These are phyloP conservation scores for Nepenthes alata DNA, from an alignment of 179 eudicot species.

Conservation along the genomic window DNA sequence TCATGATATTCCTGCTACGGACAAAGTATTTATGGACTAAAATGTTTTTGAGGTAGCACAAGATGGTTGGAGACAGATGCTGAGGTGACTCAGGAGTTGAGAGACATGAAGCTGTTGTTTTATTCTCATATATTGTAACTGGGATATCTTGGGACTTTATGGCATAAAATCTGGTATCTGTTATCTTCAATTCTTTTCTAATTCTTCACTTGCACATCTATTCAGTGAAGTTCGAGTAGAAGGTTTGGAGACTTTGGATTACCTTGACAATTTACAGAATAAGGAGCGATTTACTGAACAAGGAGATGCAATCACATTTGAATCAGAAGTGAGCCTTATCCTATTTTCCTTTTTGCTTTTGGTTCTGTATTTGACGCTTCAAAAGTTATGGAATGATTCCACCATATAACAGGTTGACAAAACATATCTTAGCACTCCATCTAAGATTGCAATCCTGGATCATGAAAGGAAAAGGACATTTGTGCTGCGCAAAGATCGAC, in stretches of 20 bases:
- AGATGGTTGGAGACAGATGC: no score
- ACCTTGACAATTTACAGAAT: constrained; percentile 72
- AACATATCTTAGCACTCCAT: constrained; percentile 82
- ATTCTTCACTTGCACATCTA: not conserved
- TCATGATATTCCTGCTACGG: no score
- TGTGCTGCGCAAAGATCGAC: constrained; percentile 89
- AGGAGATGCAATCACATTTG: constrained; percentile 94
- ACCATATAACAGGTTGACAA: constrained; percentile 56
- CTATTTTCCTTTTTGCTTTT: constrained; percentile 1
- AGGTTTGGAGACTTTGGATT: constrained; percentile 88
- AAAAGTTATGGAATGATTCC: not conserved
- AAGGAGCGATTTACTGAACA: constrained; percentile 83
- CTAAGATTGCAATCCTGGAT: constrained; percentile 82
- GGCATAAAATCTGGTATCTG: no score
- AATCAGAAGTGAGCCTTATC: constrained; percentile 60
- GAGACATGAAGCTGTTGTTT: no score
- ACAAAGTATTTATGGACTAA: no score
- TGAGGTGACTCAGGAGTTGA: no score
- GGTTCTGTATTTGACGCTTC: constrained; percentile 8
- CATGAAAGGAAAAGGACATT: constrained; percentile 93
- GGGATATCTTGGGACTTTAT: no score
- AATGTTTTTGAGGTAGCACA: no score
- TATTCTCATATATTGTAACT: no score
- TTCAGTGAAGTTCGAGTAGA: constrained; percentile 96
- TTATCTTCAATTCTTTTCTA: no score